These are phyloP conservation scores for Lecanosticta acicola DNA, from an alignment of 2,329 filamentous ascomycete species.

Conservation along the genomic window DNA sequence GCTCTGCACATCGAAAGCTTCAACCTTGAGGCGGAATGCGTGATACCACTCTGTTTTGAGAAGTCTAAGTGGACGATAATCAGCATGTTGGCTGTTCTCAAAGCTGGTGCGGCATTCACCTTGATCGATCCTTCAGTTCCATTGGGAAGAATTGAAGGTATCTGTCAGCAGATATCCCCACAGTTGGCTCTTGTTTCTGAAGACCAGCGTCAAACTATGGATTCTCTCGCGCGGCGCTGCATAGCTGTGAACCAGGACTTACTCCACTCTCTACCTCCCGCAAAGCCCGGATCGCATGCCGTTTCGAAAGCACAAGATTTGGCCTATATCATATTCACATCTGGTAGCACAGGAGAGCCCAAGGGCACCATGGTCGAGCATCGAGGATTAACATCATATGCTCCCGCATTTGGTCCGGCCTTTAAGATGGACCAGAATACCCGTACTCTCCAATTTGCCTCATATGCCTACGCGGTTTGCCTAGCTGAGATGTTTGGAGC, in stretches of 20 bases:
- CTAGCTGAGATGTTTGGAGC: background rate
- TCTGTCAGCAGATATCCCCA: conserved; percentile 4
- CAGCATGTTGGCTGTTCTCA: conserved; percentile 35
- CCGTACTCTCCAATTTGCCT: conserved; percentile 9
- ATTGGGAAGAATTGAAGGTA: conserved; percentile 1
- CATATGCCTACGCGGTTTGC: conserved; percentile 15
- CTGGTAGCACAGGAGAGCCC: conserved; percentile 20
- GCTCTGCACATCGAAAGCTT: background rate
- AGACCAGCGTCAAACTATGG: background rate
- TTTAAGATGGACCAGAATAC: background rate
- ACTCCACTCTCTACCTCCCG: background rate
- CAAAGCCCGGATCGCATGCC: background rate
- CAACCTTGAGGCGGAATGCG: background rate
- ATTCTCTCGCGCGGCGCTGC: background rate
- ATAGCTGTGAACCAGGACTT: conserved; percentile 1
- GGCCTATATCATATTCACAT: conserved; percentile 20
- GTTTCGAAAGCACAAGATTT: conserved; percentile 2
- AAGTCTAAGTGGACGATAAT: conserved; percentile 35
- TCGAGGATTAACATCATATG: background rate
- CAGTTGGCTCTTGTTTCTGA: conserved; percentile 1
- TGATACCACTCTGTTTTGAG: conserved; percentile 36
- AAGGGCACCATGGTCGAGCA: conserved; percentile 16
- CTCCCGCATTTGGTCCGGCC: background rate
- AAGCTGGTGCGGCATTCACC: conserved; percentile 34
- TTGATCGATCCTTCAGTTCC: conserved; percentile 34